Base-by-base conservation (phyloP, 2,329 filamentous ascomycete species). In the Cytospora piceicola region DNA sequence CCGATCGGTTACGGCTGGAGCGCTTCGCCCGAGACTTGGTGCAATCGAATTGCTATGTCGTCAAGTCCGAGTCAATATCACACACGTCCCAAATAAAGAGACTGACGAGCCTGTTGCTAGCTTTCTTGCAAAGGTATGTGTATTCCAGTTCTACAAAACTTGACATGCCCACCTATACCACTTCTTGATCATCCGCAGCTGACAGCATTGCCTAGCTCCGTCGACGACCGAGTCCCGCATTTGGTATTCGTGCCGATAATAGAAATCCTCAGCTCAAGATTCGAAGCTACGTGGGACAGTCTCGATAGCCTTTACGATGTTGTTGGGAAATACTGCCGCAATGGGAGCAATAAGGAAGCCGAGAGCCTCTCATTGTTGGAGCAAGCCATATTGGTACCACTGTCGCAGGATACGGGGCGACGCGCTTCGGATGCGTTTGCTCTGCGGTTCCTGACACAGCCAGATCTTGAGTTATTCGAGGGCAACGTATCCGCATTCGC, bases 1-100 rank as follows among this genome's bases (percentile, higher is more conserved):
- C 83, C 59, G 87, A 89, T 73, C 73, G 83, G 51, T 73, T 73
- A 39, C 79, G 86, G 62, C 74, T 88, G 42, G 74, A 77, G 54
- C 66, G 72, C 30, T 81, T 88, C 64, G 76, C 80, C 49, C 70
- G 72, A n/a, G 82, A 85, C 67, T 73, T 83, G 53, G 71, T 75
- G 11, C 71, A 72, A 14, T 73, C 73, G n/a, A 72, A 75, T 29
- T 75, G 80, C 55, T 62, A 72, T 14, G 70, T 73, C 22, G 78
- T 83, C 68, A 70, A 74, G 24, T 74, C 76, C 0, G 70, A 70
- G 3, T 67, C 71, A 15, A 66, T 75, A 8, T 74, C 66, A 24
- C 55, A 76, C 63, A 30, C 58, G 0, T 71, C 74, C 29, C 72
- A 78, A 51, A 66, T 81, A 34, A 70, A 70, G 51, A 72, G 72